Evolutionary conservation across 306 rosid species (phyloP).

Genomic region (Cucumis sativus): DNA sequence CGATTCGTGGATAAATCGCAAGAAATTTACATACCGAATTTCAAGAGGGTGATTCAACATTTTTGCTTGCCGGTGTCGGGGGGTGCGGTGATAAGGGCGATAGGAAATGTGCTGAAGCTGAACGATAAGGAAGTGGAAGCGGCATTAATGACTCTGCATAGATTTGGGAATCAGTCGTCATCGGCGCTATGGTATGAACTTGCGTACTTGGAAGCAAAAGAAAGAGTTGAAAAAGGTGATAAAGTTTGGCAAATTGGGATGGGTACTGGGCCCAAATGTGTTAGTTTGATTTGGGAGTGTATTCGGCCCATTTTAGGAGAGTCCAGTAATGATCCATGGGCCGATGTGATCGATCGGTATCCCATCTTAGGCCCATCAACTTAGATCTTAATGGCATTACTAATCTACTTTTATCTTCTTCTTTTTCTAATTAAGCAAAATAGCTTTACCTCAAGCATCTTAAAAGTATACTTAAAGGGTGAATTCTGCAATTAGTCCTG

Average conservation of each 20-base stretch:
- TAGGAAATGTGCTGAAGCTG: constrained; percentile 56
- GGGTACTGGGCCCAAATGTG: constrained; percentile 81
- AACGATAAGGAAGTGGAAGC: constrained; percentile 49
- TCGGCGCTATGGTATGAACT: constrained; percentile 70
- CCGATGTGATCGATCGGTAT: constrained; percentile 33
- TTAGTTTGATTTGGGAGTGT: constrained; percentile 43
- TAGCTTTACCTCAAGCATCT: too few species aligned
- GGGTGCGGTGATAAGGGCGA: constrained; percentile 37
- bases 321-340: constrained; percentile 52
- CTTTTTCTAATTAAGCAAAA: too few species aligned
- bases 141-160: constrained; percentile 64
- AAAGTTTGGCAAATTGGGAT: constrained; percentile 64
- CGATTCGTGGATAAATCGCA: constrained; percentile 22
- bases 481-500: too few species aligned
- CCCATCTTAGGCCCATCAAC: constrained; percentile 21
- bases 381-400: too few species aligned
- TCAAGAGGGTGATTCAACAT: constrained; percentile 50
- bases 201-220: constrained; percentile 79
- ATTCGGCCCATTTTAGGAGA: constrained; percentile 30
- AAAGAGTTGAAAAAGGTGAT: constrained; percentile 39
- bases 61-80: constrained; percentile 68
- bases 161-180: constrained; percentile 81
- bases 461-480: too few species aligned
- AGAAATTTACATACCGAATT: constrained; percentile 46
- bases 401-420: too few species aligned